These are phyloP conservation scores for Osmanthus fragrans DNA, from an alignment of 257 asterid species.

Conservation along the genomic window DNA sequence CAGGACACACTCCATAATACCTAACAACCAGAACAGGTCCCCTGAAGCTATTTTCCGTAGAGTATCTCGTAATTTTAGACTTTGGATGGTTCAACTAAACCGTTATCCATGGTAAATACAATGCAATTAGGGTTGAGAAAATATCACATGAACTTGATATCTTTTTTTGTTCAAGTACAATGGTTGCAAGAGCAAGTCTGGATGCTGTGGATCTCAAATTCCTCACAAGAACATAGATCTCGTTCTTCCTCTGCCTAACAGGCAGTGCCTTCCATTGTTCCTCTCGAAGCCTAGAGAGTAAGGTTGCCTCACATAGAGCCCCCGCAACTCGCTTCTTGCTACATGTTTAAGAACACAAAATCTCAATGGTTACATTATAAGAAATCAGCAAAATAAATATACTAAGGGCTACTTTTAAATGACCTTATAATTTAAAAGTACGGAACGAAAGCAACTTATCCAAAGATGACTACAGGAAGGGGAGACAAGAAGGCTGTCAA, in stretches of 20 bases:
- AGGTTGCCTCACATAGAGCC: slow-evolving; percentile 68
- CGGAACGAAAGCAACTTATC: too few relatives aligned
- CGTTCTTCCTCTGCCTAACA: slow-evolving; percentile 57
- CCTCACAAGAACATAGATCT: slow-evolving; percentile 80
- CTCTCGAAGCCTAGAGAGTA: slow-evolving; percentile 62
- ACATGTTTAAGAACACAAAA: slow-evolving; percentile 27
- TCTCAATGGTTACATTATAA: background rate
- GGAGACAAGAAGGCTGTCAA: background rate
- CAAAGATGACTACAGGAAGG: background rate
- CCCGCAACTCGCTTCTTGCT: slow-evolving; percentile 75
- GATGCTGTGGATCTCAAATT: slow-evolving; percentile 86
- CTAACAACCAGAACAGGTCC: background rate
- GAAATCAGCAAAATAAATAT: background rate
- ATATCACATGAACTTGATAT: slow-evolving; percentile 51
- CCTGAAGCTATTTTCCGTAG: background rate
- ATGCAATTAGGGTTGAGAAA: background rate
- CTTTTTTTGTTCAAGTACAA: slow-evolving; percentile 73
- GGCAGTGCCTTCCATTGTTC: slow-evolving; percentile 69
- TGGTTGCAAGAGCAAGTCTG: slow-evolving; percentile 81
- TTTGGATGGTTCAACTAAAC: background rate
- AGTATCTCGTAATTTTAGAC: background rate
- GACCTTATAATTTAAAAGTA: background rate
- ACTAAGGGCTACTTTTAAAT: background rate
- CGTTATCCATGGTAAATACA: background rate
- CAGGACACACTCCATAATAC: background rate